Evolutionary conservation across 129 eudicot species (phyloP), one percentile per base, ranked within the genome.

Genomic region (Arctium minus): DNA sequence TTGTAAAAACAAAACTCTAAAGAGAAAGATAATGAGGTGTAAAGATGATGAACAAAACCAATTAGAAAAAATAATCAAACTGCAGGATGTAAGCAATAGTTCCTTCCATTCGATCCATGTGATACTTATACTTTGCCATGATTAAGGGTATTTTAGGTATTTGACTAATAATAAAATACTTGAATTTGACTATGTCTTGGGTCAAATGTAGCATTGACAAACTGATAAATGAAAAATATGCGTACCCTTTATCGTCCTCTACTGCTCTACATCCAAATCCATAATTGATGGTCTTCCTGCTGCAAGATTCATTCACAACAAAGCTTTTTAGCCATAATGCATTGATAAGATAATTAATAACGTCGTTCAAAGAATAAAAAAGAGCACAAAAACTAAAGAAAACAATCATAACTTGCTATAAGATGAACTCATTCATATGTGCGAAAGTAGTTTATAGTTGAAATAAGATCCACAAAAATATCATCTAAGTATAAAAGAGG

Each of bases 381-480:
- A 12, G 31, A 75, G n/a, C 65, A 35, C 46, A 81, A 32, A 2
- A 15, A 76, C 27, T 35, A 3, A 70, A 31, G 12, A 62, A 18
- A 67, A 7, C 22, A 4, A 11, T 29, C 60, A 85, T 15, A 70
- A 60, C 8, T 73, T 29, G 78, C 42, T 70, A 36, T n/a, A 44
- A 72, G 44, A 62, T 73, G 39, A 39, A 44, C 48, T 8, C 2
- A 70, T 56, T 36, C 64, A 60, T 60, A 78, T 31, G 37, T 39
- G 74, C 74, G 60, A 53, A 50, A 30, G 64, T 33, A 70, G 12
- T 50, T 81, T 53, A 72, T 78, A 44, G 77, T 79, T 60, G 30
- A 33, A 60, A 62, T 60, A 12, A 8, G 68, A 30, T 13, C 72
- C 44, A 38, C 64, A 64, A 31, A 76, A 17, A 68, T 38, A 2